Base-by-base conservation (phyloP, 305 asterid species). In the Andrographis paniculata region DNA sequence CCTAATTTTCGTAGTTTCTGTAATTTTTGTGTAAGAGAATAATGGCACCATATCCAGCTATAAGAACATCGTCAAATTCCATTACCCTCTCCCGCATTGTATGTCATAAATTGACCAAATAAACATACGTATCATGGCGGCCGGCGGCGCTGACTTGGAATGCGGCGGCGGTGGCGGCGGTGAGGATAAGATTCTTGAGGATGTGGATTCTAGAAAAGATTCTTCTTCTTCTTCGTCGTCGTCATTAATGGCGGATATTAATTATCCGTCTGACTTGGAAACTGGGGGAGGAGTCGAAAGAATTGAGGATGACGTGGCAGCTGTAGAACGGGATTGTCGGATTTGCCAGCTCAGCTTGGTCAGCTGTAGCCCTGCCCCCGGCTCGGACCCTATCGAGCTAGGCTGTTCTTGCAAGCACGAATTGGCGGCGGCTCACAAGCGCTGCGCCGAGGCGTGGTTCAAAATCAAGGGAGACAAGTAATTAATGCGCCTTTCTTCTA, bases 381-480 rank as follows among this genome's bases (percentile, higher is more conserved):
- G 64, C 55, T 94, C 94, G 17, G 36, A 66, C 48, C 73, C 97
- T 35, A 88, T 88, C 68, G 81, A 81, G 43, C 53, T 88, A 72
- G 97, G 97, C 0, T 88, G 97, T 67, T 81, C 81, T 33, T 88
- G 95, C 45, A 88, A 88, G 67, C 78, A 75, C 61, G 97, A 88
- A 58, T 77, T 88, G 42, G 89, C 94, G 64, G 84, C 81, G 66
- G 88, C 93, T 31, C 97, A 88, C 50, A 82, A 59, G 60, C 84
- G 82, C 49, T 88, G 97, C 68, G 97, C 97, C 43, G 94, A 81
- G 55, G 67, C 93, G 46, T 87, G 97, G 97, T 87, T 87, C 84
- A 84, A 81, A 69, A 84, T 87, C 73, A 88, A 77, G 72, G 97
- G 97, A 57, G 82, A 88, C 70, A 84, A 75, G 97, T 88, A 42